These are phyloP conservation scores for maize (Zea mays) DNA, from an alignment of 176 grass and related monocot genomes.

Conservation along the genomic window Zm-B73-REFERENCE-NAM-5.0 NC_050101.1:150693001-150693500, in stretches of 20 bases:
- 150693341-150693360: not conserved
- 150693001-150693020: not conserved
- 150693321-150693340: not conserved
- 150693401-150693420: not conserved
- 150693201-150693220: conserved; percentile 1
- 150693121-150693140: not conserved
- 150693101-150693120: not conserved
- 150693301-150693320: not conserved
- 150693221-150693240: not conserved
- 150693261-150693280: not conserved
- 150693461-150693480: not conserved
- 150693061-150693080: conserved; percentile 31
- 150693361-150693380: too few relatives aligned
- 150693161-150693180: too few relatives aligned
- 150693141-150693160: not conserved
- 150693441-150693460: not conserved
- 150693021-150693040: not conserved
- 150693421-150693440: not conserved
- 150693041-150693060: not conserved
- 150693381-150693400: too few relatives aligned
- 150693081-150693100: not conserved
- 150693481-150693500: not conserved
- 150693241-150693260: not conserved
- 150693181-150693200: not conserved
- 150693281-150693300: not conserved